Base-by-base conservation (phyloP, 805 yeast species). In the Kazachstania martiniae region DNA sequence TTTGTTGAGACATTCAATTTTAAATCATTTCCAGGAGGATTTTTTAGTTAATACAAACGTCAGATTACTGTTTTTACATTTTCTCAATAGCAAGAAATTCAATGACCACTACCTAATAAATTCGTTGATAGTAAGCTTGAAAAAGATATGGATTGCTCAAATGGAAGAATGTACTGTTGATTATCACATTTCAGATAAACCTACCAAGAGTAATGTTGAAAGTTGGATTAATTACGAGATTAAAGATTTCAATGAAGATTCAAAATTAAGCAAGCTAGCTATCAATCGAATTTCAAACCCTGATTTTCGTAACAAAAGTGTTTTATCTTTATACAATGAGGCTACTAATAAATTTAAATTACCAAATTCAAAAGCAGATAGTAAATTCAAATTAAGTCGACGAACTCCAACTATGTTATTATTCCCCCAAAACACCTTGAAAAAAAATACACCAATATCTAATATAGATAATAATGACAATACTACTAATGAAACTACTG, bases 11-110 rank as follows among this genome's bases (percentile, higher is more conserved):
- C 94, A 84, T 59, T 89, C 97, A 94, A 54, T 89, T 13, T 58
- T 83, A 37, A 89, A 87, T 55, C 87, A 83, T 53, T 91, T 85
- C 47, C 67, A 74, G 26, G 89, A 83, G 50, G 97, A 91, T 55
- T 91, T 87, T 51, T 61, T 78, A 17, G 56, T 69, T 12, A 64
- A 70, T 29, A 44, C 59, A 14, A 62, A 66, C 33, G 56, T 79
- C 21, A 60, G 86, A 34, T 41, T 45, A 15, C 43, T 54, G 16
- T 66, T 74, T 35, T 53, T 65, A 3, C 40, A 53, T 10, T 62
- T 64, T 12, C 41, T 74, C 25, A 66, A 71, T 50, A 52, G 29
- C 24, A 44, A 31, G 41, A 34, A 28, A 18, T 23, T 29, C 10
- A 28, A 23, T 4, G 22, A 29, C 17, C 39, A 49, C 8, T 48